phyloP scores from a whole-genome alignment of 2,329 filamentous ascomycete genomes.

The Neonectria faginata region DNA sequence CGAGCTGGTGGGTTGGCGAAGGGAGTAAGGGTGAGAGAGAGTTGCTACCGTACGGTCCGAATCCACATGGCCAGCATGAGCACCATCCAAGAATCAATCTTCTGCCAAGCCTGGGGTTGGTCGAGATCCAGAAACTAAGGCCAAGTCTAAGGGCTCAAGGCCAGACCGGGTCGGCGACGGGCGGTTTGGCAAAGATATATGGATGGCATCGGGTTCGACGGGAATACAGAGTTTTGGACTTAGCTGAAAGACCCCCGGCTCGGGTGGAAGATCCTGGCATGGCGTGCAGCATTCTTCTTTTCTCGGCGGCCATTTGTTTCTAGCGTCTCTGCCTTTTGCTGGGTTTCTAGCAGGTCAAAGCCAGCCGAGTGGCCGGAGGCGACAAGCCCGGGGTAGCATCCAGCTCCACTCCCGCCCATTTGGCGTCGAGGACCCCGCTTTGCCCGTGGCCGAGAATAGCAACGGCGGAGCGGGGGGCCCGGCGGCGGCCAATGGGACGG shows the following conservation, averaged over 20 bases:
- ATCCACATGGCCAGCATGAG: slow-evolving; percentile 27
- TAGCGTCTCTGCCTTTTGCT: neutral
- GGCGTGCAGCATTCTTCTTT: slow-evolving; percentile 13
- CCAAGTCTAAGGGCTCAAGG: neutral
- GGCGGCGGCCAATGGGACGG: slow-evolving; percentile 8
- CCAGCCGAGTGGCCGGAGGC: slow-evolving; percentile 1
- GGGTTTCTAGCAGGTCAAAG: slow-evolving; percentile 9
- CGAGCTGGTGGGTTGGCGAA: neutral
- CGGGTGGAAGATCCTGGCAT: slow-evolving; percentile 14
- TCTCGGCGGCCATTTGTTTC: neutral
- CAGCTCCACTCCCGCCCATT: neutral
- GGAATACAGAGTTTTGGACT: slow-evolving; percentile 5
- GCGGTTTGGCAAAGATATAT: slow-evolving; percentile 21
- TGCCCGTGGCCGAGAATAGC: slow-evolving; percentile 19
- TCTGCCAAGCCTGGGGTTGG: slow-evolving; percentile 9
- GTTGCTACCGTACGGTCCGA: slow-evolving; percentile 12
- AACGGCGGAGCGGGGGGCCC: slow-evolving; percentile 6
- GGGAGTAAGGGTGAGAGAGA: slow-evolving; percentile 7
- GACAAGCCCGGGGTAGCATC: slow-evolving; percentile 12
- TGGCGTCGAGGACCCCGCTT: neutral
- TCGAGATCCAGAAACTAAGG: slow-evolving; percentile 15
- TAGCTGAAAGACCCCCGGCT: slow-evolving; percentile 6
- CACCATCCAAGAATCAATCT: slow-evolving; percentile 4
- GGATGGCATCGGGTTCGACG: slow-evolving; percentile 2
- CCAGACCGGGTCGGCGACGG: slow-evolving; percentile 15